Conservation (phyloP, 768 basidiomycete species). For the Pleurotus djamor region DNA sequence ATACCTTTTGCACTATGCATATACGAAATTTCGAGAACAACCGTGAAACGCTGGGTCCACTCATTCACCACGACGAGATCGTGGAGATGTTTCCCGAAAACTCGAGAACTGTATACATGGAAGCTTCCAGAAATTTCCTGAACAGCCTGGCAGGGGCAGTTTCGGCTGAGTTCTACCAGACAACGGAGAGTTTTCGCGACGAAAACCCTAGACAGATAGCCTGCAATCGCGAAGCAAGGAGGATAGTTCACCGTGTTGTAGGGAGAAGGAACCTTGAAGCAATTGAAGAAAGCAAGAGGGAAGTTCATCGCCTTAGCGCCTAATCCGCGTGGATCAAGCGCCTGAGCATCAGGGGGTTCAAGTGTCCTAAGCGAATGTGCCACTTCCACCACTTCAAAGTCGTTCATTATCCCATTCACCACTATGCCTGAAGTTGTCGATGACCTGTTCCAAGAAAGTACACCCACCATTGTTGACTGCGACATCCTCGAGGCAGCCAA, state of each 20-base stretch:
- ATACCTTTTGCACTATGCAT: neutral
- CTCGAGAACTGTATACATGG: neutral
- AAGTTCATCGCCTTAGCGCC: no score
- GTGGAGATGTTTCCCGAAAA: neutral
- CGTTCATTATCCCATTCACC: neutral
- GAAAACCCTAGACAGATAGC: no score
- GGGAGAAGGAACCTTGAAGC: no score
- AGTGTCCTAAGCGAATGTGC: neutral
- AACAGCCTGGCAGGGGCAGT: no score
- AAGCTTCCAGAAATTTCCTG: no score
- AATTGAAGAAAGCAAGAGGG: no score
- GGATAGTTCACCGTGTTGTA: no score
- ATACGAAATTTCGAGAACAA: neutral
- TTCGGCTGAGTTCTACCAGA: no score
- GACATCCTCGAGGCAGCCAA: conserved; percentile 82
- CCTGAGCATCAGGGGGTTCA: neutral
- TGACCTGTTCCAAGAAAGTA: conserved; percentile 41
- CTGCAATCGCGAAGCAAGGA: no score
- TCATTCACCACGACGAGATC: neutral
- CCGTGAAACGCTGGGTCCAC: neutral
- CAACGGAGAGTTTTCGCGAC: no score
- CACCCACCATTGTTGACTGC: conserved; percentile 64
- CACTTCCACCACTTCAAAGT: neutral
- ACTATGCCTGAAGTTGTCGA: conserved; percentile 18
- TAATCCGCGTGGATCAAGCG: no score